Percentiles rank a stretch among this genome's conserved stretches.
phyloP scores from a whole-genome alignment of 805 yeast species.

The Zygosaccharomyces kombuchaensis region DNA sequence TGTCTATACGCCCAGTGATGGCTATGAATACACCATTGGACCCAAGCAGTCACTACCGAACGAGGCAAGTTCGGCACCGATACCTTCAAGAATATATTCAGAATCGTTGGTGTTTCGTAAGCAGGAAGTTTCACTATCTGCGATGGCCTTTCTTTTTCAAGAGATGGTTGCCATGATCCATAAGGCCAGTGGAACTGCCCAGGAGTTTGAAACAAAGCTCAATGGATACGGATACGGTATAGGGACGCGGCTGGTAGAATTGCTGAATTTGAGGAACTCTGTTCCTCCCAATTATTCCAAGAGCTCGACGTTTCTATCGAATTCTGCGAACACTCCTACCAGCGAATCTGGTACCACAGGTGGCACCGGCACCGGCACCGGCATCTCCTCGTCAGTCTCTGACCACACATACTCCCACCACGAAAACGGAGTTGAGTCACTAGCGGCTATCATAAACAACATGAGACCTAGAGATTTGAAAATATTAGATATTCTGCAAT shows the following conservation, averaged over 20 bases:
- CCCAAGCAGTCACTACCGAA: constrained; percentile 30
- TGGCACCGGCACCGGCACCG: constrained; percentile 10
- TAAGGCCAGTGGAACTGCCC: constrained; percentile 55
- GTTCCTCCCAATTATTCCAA: constrained; percentile 22
- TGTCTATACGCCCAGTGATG: constrained; percentile 12
- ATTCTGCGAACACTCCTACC: constrained; percentile 1
- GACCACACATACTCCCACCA: constrained; percentile 8
- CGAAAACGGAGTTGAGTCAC: constrained; percentile 18
- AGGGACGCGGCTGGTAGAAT: constrained; percentile 67
- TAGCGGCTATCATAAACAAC: constrained; percentile 22
- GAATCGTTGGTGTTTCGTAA: constrained; percentile 24
- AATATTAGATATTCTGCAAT: constrained; percentile 64
- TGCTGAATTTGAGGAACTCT: constrained; percentile 37
- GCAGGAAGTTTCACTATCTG: constrained; percentile 58
- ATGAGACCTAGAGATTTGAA: constrained; percentile 51
- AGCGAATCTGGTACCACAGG: not conserved
- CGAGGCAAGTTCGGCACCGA: constrained; percentile 16
- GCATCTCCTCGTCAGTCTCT: constrained; percentile 1
- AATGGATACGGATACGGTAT: constrained; percentile 72
- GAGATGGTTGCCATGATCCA: constrained; percentile 66
- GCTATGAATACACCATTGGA: constrained; percentile 31
- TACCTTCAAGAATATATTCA: constrained; percentile 24
- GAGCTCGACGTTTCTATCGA: constrained; percentile 17
- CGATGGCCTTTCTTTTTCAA: constrained; percentile 66
- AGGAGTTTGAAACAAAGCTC: constrained; percentile 57